phyloP scores from a whole-genome alignment of 208 protist genomes.

The Leptomonas pyrrhocoris region DNA sequence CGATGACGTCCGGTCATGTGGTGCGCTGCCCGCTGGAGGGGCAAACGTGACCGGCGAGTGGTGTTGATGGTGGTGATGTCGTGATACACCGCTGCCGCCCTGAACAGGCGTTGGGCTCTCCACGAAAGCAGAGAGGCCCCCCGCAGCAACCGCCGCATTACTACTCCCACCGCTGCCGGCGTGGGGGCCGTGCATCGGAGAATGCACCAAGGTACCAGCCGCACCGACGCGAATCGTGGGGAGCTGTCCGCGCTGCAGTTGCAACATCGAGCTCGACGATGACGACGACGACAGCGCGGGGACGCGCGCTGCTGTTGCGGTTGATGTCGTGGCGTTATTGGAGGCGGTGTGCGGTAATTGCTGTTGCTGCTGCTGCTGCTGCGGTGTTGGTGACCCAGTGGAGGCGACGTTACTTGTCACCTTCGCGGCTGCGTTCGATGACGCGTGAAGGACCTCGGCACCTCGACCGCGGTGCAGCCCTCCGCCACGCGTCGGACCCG shows the following conservation, averaged over 20 bases:
- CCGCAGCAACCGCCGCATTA: background rate
- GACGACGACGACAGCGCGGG: too few species aligned
- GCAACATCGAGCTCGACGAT: background rate
- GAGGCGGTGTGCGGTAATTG: background rate
- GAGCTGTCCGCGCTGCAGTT: slow-evolving; percentile 1
- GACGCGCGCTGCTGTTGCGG: background rate
- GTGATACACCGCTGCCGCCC: slow-evolving; percentile 1
- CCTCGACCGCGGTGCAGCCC: slow-evolving; percentile 27
- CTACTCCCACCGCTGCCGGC: background rate
- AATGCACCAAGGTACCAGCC: slow-evolving; percentile 10
- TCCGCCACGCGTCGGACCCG: slow-evolving; percentile 2
- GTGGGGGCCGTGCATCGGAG: slow-evolving; percentile 5
- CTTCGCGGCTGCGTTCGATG: background rate
- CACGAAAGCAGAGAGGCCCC: background rate
- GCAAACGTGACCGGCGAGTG: background rate
- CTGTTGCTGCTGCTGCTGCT: background rate
- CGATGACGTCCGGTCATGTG: slow-evolving; percentile 3
- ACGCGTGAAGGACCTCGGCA: slow-evolving; percentile 7
- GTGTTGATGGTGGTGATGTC: slow-evolving; percentile 23
- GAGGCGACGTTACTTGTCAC: background rate
- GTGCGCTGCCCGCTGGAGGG: background rate
- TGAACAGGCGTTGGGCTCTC: background rate
- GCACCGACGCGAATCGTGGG: slow-evolving; percentile 13
- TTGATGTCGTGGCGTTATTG: background rate
- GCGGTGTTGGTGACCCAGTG: background rate